A percentile compares a stretch with the other conserved stretches of the same genome.
phyloP scores from a whole-genome alignment of 495 filamentous ascomycete species.

The Geopyxis carbonaria region DNA sequence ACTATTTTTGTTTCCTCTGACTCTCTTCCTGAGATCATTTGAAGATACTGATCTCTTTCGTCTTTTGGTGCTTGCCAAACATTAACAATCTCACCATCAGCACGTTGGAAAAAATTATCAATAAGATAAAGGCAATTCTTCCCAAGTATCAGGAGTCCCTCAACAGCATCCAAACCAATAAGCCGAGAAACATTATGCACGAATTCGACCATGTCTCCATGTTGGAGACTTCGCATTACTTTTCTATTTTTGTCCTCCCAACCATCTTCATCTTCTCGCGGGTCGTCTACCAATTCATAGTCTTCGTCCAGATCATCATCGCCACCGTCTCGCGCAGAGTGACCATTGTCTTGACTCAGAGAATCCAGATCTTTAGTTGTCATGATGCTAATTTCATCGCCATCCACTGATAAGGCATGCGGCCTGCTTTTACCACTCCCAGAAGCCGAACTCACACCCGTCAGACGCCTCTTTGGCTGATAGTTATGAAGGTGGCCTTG shows the following conservation, averaged over 20 bases:
- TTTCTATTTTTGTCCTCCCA: conserved; percentile 96
- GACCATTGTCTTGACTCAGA: conserved; percentile 14
- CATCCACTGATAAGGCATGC: conserved; percentile 24
- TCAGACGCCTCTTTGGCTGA: conserved; percentile 53
- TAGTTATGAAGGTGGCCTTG: conserved; percentile 53
- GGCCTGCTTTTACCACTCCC: conserved; percentile 15
- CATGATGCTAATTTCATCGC: conserved; percentile 25
- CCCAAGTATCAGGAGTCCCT: conserved; percentile 84
- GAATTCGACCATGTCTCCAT: conserved; percentile 79
- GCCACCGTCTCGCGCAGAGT: conserved; percentile 26
- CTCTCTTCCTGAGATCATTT: conserved; percentile 74
- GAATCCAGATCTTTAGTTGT: conserved; percentile 22
- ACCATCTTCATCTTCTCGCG: conserved; percentile 61
- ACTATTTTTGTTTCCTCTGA: conserved; percentile 38
- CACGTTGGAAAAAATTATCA: conserved; percentile 84
- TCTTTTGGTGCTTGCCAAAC: conserved; percentile 84
- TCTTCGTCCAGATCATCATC: conserved; percentile 58
- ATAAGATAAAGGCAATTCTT: conserved; percentile 85
- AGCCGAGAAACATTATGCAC: conserved; percentile 92
- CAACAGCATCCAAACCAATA: conserved; percentile 76
- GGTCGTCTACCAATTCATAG: conserved; percentile 79
- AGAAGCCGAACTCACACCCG: conserved; percentile 15
- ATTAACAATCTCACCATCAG: conserved; percentile 89
- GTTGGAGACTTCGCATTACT: conserved; percentile 85
- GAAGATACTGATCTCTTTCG: conserved; percentile 86